A percentile compares a stretch with the other conserved stretches of the same genome.
phyloP scores from a whole-genome alignment of 352 stramenopile genomes.

The Phytophthora niederhauseri region DNA sequence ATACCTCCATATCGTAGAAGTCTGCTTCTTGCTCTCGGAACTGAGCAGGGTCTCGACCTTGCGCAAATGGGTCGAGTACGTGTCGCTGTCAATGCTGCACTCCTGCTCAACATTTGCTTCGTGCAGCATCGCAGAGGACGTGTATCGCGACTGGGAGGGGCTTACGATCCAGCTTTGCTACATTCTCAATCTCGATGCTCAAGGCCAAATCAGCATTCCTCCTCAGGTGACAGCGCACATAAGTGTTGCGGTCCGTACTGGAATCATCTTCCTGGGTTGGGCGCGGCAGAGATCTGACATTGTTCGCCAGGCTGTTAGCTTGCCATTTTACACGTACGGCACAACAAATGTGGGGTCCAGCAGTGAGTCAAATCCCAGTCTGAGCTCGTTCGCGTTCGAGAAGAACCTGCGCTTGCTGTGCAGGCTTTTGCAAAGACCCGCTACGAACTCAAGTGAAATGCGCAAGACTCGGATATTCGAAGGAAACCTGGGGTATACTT shows the following conservation, averaged over 20 bases:
- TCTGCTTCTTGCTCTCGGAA: constrained; percentile 79
- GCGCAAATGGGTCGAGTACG: constrained; percentile 84
- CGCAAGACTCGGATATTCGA: constrained; percentile 36
- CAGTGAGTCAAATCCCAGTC: constrained; percentile 28
- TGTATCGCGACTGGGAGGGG: constrained; percentile 85
- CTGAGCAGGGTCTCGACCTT: constrained; percentile 57
- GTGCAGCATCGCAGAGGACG: constrained; percentile 72
- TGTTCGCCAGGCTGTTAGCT: constrained; percentile 65
- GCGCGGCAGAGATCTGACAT: constrained; percentile 64
- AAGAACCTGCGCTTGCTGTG: constrained; percentile 65
- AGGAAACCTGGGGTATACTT: constrained; percentile 73
- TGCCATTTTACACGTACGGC: constrained; percentile 56
- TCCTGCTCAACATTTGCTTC: constrained; percentile 82
- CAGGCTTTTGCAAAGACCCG: constrained; percentile 40
- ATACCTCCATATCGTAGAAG: constrained; percentile 83
- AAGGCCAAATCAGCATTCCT: constrained; percentile 60
- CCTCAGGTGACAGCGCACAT: constrained; percentile 61
- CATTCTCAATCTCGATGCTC: constrained; percentile 67
- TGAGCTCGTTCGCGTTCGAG: constrained; percentile 70
- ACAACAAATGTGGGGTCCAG: constrained; percentile 5
- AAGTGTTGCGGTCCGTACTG: constrained; percentile 70
- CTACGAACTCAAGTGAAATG: constrained; percentile 13
- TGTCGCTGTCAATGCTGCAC: constrained; percentile 81
- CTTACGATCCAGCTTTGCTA: constrained; percentile 86
- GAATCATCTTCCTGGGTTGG: constrained; percentile 79